These are phyloP conservation scores for Torulaspora microellipsoides DNA, from an alignment of 805 yeast genomes.

Conservation along the genomic window DNA sequence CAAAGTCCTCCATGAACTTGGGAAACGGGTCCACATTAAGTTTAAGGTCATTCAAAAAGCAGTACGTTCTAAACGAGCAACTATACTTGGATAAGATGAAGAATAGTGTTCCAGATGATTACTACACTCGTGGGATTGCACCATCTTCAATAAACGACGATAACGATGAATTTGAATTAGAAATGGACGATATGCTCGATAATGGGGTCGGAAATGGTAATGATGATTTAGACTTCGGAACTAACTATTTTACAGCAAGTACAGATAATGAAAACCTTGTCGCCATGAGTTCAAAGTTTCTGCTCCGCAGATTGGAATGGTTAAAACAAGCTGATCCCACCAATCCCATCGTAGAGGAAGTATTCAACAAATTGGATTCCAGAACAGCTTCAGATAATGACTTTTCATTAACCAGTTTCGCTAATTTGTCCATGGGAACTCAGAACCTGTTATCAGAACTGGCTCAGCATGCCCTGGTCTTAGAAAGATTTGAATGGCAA, in stretches of 20 bases:
- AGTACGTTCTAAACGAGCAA: slow-evolving; percentile 52
- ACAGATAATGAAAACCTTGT: slow-evolving; percentile 22
- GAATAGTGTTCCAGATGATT: slow-evolving; percentile 61
- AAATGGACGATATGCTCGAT: slow-evolving; percentile 23
- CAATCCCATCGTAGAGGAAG: slow-evolving; percentile 15
- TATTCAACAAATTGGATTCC: slow-evolving; percentile 13
- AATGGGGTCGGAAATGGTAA: slow-evolving; percentile 17
- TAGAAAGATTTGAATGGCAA: slow-evolving; percentile 93
- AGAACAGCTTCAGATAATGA: slow-evolving; percentile 14
- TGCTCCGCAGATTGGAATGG: slow-evolving; percentile 30
- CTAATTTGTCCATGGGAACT: slow-evolving; percentile 17
- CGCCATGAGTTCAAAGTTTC: slow-evolving; percentile 26
- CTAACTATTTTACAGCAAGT: slow-evolving; percentile 20
- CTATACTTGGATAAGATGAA: slow-evolving; percentile 59
- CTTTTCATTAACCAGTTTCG: slow-evolving; percentile 10
- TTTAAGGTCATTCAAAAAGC: slow-evolving; percentile 24
- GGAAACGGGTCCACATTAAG: slow-evolving; percentile 11
- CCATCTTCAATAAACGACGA: slow-evolving; percentile 32
- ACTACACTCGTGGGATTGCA: slow-evolving; percentile 62
- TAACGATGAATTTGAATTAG: slow-evolving; percentile 29
- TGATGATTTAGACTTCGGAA: slow-evolving; percentile 35
- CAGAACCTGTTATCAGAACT: slow-evolving; percentile 18
- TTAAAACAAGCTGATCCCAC: slow-evolving; percentile 43
- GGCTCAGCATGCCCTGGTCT: slow-evolving; percentile 38
- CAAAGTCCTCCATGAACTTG: slow-evolving; percentile 16